These are phyloP conservation scores for Alternaria burnsii DNA, from an alignment of 2,329 filamentous ascomycete genomes.

Conservation along the genomic window DNA sequence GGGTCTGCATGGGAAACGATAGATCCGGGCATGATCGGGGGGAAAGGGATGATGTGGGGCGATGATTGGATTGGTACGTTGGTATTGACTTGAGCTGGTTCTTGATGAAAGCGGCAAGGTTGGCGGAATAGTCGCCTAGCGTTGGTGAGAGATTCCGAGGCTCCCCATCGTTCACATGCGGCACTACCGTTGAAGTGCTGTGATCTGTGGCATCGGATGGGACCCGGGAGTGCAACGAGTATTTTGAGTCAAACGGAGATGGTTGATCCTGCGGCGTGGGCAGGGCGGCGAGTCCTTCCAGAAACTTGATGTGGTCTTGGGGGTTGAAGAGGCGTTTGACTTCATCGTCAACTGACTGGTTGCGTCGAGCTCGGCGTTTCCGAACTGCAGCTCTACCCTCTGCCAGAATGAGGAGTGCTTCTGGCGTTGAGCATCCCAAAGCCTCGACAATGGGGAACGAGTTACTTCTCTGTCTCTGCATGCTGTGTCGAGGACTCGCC, in stretches of 20 bases:
- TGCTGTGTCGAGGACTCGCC: conserved; percentile 31
- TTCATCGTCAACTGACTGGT: conserved; percentile 32
- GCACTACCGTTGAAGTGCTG: conserved; percentile 42
- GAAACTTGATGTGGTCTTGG: conserved; percentile 43
- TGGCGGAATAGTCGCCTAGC: conserved; percentile 47
- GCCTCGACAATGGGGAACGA: conserved; percentile 47
- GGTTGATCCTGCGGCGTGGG: conserved; percentile 20
- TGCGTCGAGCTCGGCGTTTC: conserved; percentile 39
- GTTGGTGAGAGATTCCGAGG: conserved; percentile 15
- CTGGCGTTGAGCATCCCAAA: conserved; percentile 47
- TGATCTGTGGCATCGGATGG: conserved; percentile 43
- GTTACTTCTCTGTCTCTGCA: conserved; percentile 46
- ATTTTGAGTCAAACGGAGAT: conserved; percentile 17
- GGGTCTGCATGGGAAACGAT: conserved; percentile 27
- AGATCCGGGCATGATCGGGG: conserved; percentile 46
- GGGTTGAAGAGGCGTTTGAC: conserved; percentile 36
- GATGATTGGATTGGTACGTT: conserved; percentile 33
- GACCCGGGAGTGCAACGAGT: conserved; percentile 33
- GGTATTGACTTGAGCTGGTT: conserved; percentile 46
- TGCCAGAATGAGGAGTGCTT: conserved; percentile 47
- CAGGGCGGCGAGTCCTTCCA: conserved; percentile 24
- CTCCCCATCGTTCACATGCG: conserved; percentile 17
- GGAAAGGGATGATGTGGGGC: conserved; percentile 32
- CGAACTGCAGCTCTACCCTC: conserved; percentile 47
- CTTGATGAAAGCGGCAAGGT: conserved; percentile 49